phyloP scores from a whole-genome alignment of 805 yeast genomes.

The Wickerhamiella parazyma region DNA sequence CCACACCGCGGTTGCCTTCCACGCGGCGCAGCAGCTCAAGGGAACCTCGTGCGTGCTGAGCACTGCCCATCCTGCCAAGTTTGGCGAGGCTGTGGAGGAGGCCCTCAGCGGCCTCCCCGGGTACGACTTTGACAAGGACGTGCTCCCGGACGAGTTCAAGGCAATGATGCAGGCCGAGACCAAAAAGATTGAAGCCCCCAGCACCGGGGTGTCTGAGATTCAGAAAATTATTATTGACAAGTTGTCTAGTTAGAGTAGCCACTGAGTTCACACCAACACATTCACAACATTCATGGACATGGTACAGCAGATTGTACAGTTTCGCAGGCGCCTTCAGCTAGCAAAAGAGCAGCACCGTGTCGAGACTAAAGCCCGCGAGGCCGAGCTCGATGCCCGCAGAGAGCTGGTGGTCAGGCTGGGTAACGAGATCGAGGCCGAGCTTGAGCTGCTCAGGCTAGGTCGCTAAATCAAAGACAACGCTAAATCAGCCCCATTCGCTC shows the following conservation, averaged over 20 bases:
- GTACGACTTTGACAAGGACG: constrained; percentile 78
- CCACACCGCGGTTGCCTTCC: constrained; percentile 90
- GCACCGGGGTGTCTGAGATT: constrained; percentile 31
- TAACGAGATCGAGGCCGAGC: background rate
- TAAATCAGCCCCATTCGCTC: background rate
- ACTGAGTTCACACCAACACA: too few species aligned
- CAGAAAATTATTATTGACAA: constrained; percentile 66
- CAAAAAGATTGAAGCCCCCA: constrained; percentile 46
- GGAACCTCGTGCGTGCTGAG: constrained; percentile 53
- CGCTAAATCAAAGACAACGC: too few species aligned
- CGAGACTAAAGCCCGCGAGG: too few species aligned
- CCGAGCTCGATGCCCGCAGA: background rate
- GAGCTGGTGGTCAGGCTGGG: background rate
- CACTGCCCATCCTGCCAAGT: constrained; percentile 98
- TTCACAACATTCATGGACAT: too few species aligned
- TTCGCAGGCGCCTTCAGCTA: too few species aligned
- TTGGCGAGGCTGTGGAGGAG: constrained; percentile 85
- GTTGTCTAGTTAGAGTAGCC: constrained; percentile 41
- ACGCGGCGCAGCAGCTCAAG: constrained; percentile 45
- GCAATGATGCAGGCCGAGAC: constrained; percentile 56
- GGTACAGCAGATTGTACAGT: too few species aligned
- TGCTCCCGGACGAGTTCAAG: constrained; percentile 77
- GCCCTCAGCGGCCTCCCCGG: constrained; percentile 54
- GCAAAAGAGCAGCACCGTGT: too few species aligned
- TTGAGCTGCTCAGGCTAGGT: background rate